Evolutionary conservation across 1,284 basidiomycete genomes (phyloP).

Genomic region (Sutorius eximius): DNA sequence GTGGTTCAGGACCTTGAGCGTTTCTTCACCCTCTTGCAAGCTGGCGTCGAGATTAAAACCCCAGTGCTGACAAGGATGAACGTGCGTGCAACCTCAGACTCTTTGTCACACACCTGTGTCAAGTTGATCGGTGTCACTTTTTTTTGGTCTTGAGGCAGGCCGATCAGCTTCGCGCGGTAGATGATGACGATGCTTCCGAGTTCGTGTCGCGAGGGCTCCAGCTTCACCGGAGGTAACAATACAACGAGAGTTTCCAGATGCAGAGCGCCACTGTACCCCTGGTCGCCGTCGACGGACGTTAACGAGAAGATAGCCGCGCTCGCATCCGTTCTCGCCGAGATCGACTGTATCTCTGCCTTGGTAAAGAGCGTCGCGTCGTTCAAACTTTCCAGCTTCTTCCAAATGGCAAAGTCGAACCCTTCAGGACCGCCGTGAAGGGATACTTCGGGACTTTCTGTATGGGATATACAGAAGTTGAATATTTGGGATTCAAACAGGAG

Average conservation of each 20-base stretch:
- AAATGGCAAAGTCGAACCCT: constrained; percentile 60
- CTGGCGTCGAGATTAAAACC: constrained; percentile 78
- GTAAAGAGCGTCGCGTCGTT: constrained; percentile 56
- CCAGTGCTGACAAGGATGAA: constrained; percentile 57
- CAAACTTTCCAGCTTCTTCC: constrained; percentile 46
- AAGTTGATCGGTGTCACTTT: constrained; percentile 69
- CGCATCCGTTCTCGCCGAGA: constrained; percentile 24
- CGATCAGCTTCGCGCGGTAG: constrained; percentile 63
- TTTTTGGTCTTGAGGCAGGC: constrained; percentile 31
- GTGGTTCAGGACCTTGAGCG: constrained; percentile 56
- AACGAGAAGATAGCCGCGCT: constrained; percentile 53
- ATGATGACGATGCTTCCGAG: constrained; percentile 64
- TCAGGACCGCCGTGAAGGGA: constrained; percentile 69
- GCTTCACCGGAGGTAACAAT: constrained; percentile 49
- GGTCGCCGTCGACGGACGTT: constrained; percentile 63
- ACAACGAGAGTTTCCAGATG: constrained; percentile 60
- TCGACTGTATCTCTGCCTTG: constrained; percentile 46
- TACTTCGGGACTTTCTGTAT: constrained; percentile 55
- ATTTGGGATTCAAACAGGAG: neutral
- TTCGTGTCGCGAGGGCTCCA: constrained; percentile 41
- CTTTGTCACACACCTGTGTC: constrained; percentile 53
- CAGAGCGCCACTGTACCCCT: constrained; percentile 64
- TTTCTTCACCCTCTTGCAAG: constrained; percentile 43
- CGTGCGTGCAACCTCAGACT: neutral
- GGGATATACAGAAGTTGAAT: neutral